Conservation (phyloP, 2,329 filamentous ascomycete genomes). For the Colletotrichum musicola region DNA sequence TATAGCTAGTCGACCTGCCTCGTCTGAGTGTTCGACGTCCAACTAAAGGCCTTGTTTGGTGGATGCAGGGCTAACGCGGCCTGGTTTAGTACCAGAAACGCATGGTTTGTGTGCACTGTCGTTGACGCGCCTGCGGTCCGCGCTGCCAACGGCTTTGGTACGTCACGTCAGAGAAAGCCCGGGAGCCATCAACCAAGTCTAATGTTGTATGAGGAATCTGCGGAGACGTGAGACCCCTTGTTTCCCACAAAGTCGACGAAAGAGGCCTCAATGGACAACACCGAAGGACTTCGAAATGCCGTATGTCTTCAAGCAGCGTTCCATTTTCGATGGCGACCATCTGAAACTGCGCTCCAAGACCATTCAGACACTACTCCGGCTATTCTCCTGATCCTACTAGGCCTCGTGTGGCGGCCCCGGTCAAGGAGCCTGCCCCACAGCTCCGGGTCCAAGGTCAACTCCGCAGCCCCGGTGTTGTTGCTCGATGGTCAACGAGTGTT, state of each 20-base stretch:
- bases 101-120: slow-evolving; percentile 18
- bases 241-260: neutral
- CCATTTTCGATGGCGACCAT: neutral
- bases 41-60: slow-evolving; percentile 1
- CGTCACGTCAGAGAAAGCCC: neutral
- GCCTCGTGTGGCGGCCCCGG: slow-evolving; percentile 5
- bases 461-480: slow-evolving; percentile 20
- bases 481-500: slow-evolving; percentile 4
- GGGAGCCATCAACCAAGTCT: neutral
- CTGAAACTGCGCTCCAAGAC: neutral
- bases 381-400: neutral
- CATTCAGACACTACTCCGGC: slow-evolving; percentile 1
- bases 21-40: too few relatives aligned
- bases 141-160: slow-evolving; percentile 8
- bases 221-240: neutral
- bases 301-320: neutral
- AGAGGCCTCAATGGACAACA: neutral
- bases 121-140: slow-evolving; percentile 5
- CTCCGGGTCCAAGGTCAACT: slow-evolving; percentile 19
- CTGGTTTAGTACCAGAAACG: neutral
- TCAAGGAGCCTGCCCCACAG: slow-evolving; percentile 18
- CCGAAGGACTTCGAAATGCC: neutral
- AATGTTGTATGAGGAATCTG: neutral
- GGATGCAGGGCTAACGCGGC: slow-evolving; percentile 8
- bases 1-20: too few relatives aligned